phyloP scores from a whole-genome alignment of 306 rosid genomes.

The Begonia peltatifolia region DNA sequence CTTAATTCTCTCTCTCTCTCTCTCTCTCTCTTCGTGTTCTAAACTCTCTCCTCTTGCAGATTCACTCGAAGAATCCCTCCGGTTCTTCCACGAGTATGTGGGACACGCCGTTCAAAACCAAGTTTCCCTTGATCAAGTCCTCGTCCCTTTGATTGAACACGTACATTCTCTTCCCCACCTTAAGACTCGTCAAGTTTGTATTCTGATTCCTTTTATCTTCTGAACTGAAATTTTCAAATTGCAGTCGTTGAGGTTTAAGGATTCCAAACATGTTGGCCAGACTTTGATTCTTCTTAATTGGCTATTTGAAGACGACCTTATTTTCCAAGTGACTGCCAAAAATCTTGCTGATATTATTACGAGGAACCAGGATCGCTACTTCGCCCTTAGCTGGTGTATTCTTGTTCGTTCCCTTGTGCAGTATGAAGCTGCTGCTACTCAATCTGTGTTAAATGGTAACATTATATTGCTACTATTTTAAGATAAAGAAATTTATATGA shows the following conservation, averaged over 20 bases:
- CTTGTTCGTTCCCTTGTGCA: conserved; percentile 52
- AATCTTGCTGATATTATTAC: conserved; percentile 36
- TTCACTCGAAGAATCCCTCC: conserved; percentile 55
- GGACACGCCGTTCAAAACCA: conserved; percentile 34
- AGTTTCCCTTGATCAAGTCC: conserved; percentile 30
- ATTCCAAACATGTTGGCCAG: conserved; percentile 51
- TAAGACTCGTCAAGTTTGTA: neutral
- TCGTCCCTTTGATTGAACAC: conserved; percentile 59
- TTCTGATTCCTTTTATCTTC: neutral
- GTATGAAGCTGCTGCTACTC: conserved; percentile 23
- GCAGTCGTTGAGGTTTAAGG: conserved; percentile 50
- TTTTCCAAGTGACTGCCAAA: conserved; percentile 33
- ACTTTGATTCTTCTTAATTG: conserved; percentile 55
- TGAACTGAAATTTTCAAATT: neutral
- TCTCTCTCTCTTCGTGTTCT: neutral
- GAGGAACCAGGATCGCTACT: conserved; percentile 48
- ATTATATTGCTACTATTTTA: neutral
- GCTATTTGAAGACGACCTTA: conserved; percentile 59
- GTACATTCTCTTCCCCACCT: conserved; percentile 17
- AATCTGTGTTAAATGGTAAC: conserved; percentile 38
- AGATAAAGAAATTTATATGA: too few relatives aligned
- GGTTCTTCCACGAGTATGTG: conserved; percentile 56
- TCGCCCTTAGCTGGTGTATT: conserved; percentile 74
- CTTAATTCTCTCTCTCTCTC: neutral
- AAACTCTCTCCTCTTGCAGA: conserved; percentile 5